Base-by-base conservation (phyloP, 2,329 filamentous ascomycete genomes). In the Xylariaceae sp. region DNA sequence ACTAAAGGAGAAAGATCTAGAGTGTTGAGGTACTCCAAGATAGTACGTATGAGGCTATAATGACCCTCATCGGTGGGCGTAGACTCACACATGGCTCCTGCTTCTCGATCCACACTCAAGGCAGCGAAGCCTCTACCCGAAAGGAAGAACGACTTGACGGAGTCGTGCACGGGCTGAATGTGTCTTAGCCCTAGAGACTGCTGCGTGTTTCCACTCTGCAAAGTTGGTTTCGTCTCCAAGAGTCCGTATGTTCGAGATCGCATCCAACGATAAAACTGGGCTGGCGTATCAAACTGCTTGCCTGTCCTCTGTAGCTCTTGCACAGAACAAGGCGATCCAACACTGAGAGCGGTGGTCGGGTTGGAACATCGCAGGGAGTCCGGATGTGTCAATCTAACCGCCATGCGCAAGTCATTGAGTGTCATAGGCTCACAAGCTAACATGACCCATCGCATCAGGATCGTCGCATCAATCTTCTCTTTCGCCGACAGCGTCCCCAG, bases 361-460 rank as follows among this genome's bases (percentile, higher is more conserved):
- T 49, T 46, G 14, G 32, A 33, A 11, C 44, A 51, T 15, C 40
- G 40, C 12, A 49, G 33, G 17, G 39, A 48, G 38, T 42, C 42
- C 19, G 48, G 48, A 14, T 45, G 51, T 6, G 48, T 39, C 12
- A 55, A 31, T 5, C 53, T 47, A 32, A 54, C 51, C 7, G 53
- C 51, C 43, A 49, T 51, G 35, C 36, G 41, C 18, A 56, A 39
- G 27, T 56, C 53, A 17, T 54, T 56, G 11, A 56, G 46, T 19
- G 42, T 33, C 51, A 56, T 54, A 1, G 53, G 45, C 33, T 51
- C 51, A 10, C 48, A 39, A 19, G 53, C 41, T 18, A 54, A 22
- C 40, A 52, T 45, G n/a, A 52, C 51, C 53, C 51, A 56, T 42
- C 51, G 44, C 51, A 56, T 54, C n/a, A 56, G 44, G 19, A 44